Percentiles rank a stretch among this genome's conserved stretches.
phyloP scores from a whole-genome alignment of 2,329 filamentous ascomycete species.

The Ciborinia camelliae region DNA sequence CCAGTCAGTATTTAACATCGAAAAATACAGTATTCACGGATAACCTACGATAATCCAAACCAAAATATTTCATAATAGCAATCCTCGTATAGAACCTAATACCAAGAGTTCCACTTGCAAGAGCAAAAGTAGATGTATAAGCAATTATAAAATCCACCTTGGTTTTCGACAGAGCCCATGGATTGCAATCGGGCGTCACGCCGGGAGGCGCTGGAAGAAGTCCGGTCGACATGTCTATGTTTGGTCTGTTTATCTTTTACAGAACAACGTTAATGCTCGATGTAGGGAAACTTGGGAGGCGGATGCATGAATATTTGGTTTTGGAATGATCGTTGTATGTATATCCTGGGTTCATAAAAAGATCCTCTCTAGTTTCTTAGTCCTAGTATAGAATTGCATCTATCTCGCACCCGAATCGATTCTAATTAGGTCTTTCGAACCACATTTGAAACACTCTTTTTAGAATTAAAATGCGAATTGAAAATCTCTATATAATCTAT shows the following conservation, averaged over 20 bases:
- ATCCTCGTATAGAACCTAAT: slow-evolving; percentile 4
- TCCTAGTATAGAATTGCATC: no score
- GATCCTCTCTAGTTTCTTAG: no score
- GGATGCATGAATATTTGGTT: no score
- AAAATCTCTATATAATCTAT: no score
- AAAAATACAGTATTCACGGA: no score
- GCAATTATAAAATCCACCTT: not conserved
- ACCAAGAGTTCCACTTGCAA: not conserved
- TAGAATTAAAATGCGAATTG: no score
- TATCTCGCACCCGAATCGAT: no score
- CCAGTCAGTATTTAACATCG: not conserved
- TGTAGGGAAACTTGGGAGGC: not conserved
- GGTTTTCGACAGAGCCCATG: not conserved
- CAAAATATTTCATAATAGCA: slow-evolving; percentile 2
- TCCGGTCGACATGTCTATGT: not conserved
- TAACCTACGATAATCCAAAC: not conserved
- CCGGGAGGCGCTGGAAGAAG: slow-evolving; percentile 3
- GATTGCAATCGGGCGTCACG: not conserved
- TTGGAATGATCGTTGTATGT: not conserved
- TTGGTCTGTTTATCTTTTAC: not conserved
- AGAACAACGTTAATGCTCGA: not conserved
- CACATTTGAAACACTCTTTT: no score
- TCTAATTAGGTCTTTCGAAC: no score
- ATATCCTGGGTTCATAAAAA: no score
- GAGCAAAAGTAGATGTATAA: not conserved